These are phyloP conservation scores for Coffea eugenioides DNA, from an alignment of 257 asterid species.

Conservation along the genomic window DNA sequence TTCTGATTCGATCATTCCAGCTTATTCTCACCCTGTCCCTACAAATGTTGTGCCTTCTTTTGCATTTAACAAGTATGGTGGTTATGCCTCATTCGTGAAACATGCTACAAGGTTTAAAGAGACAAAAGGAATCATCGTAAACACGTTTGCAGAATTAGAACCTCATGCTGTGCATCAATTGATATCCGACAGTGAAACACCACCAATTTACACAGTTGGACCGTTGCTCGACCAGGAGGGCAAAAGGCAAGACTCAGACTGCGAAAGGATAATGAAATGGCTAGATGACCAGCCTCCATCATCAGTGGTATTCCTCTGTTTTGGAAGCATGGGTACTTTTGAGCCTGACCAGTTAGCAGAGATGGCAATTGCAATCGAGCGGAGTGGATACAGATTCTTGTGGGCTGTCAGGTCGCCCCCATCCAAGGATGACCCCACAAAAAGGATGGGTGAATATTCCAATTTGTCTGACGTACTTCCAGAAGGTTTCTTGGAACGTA, in stretches of 20 bases:
- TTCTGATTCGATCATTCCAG: not conserved
- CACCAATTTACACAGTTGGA: slow-evolving; percentile 2
- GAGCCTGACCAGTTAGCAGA: slow-evolving; percentile 13
- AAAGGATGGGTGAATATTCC: not conserved
- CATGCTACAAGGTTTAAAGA: not conserved
- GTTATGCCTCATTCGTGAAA: not conserved
- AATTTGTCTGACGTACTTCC: not conserved
- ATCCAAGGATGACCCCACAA: not conserved
- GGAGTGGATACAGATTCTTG: not conserved
- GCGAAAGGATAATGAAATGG: slow-evolving; percentile 10
- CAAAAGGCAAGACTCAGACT: not conserved
- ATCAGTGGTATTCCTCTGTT: slow-evolving; percentile 11
- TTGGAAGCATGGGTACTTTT: slow-evolving; percentile 15
- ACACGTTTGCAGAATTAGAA: slow-evolving; percentile 1
- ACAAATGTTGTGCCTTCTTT: not conserved
- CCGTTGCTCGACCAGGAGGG: not conserved
- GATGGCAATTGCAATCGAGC: slow-evolving; percentile 11
- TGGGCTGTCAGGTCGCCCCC: slow-evolving; percentile 9
- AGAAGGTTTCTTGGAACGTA: slow-evolving; percentile 10
- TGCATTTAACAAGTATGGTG: slow-evolving; percentile 7
- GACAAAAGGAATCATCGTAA: slow-evolving; percentile 11
- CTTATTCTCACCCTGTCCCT: not conserved
- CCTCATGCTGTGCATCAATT: not conserved
- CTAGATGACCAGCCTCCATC: slow-evolving; percentile 15
- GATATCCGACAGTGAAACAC: not conserved